Evolutionary conservation across 192 early-diverging fungal genomes (phyloP).

Genomic region (Coemansia nantahalensis): DNA sequence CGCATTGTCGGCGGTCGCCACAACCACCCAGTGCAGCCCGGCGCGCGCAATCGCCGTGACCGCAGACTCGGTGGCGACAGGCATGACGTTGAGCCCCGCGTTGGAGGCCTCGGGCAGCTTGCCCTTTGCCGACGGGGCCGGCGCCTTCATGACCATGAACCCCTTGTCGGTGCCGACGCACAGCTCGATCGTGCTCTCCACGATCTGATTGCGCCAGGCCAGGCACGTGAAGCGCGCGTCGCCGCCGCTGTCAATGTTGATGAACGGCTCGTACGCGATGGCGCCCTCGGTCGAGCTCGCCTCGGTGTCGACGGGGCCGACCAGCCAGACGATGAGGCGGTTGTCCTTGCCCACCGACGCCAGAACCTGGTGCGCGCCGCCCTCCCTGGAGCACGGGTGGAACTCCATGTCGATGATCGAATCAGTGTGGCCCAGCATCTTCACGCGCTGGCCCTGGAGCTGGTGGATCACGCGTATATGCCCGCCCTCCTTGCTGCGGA

Average conservation of each 20-base stretch:
- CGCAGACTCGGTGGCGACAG: slow-evolving; percentile 35
- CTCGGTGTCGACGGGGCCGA: slow-evolving; percentile 30
- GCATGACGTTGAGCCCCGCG: slow-evolving; percentile 37
- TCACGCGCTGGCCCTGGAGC: slow-evolving; percentile 41
- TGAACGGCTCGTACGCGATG: slow-evolving; percentile 44
- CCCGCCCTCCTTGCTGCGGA: slow-evolving; percentile 48
- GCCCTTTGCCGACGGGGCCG: slow-evolving; percentile 24
- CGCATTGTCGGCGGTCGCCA: slow-evolving; percentile 23
- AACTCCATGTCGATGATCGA: slow-evolving; percentile 48
- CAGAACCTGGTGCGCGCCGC: slow-evolving; percentile 37
- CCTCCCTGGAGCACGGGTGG: slow-evolving; percentile 42
- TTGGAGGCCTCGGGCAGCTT: slow-evolving; percentile 23
- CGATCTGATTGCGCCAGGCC: slow-evolving; percentile 33
- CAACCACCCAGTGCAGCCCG: slow-evolving; percentile 37
- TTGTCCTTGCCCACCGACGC: slow-evolving; percentile 49
- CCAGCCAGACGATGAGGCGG: slow-evolving; percentile 46
- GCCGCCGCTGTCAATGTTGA: slow-evolving; percentile 44
- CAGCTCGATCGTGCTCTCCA: slow-evolving; percentile 34
- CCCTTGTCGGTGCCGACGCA: slow-evolving; percentile 45
- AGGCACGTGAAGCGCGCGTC: slow-evolving; percentile 38
- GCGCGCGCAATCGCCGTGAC: slow-evolving; percentile 44
- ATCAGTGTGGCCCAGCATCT: slow-evolving; percentile 48
- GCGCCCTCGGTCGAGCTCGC: slow-evolving; percentile 22
- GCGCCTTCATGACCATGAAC: slow-evolving; percentile 42
- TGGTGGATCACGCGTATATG: slow-evolving; percentile 49